Conservation (phyloP, 2,329 filamentous ascomycete species). For the Delphinella strobiligena region DNA sequence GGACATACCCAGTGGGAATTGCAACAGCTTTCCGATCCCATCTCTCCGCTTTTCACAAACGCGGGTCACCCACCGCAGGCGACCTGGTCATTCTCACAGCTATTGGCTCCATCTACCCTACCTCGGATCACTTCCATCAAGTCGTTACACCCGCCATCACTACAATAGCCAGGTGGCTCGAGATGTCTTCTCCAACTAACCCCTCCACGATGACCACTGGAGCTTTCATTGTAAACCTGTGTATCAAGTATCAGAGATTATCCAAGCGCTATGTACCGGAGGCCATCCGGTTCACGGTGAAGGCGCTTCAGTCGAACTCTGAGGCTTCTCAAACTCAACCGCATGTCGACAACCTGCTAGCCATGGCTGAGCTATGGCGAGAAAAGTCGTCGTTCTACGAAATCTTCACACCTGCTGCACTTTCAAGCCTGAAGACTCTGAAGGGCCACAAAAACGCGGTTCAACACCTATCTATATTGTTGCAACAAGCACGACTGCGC, state of each 20-base stretch:
- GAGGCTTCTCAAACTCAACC: conserved; percentile 34
- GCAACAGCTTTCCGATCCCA: conserved; percentile 66
- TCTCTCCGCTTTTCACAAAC: conserved; percentile 44
- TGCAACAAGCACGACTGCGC: conserved; percentile 49
- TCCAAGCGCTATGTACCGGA: conserved; percentile 87
- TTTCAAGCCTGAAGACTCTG: conserved; percentile 20
- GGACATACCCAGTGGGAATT: conserved; percentile 69
- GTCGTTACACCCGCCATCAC: conserved; percentile 85
- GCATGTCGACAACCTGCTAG: conserved; percentile 52
- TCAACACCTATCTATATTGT: conserved; percentile 48
- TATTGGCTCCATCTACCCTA: conserved; percentile 76
- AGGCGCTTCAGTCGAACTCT: conserved; percentile 46
- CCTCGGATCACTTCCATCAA: conserved; percentile 94
- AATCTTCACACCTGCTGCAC: conserved; percentile 54
- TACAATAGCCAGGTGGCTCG: conserved; percentile 71
- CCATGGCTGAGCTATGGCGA: conserved; percentile 61
- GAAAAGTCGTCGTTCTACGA: conserved; percentile 65
- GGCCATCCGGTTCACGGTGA: conserved; percentile 67
- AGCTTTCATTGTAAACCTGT: conserved; percentile 65
- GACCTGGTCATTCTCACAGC: conserved; percentile 78
- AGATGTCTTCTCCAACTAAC: conserved; percentile 56
- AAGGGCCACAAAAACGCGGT: conserved; percentile 35
- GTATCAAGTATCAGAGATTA: conserved; percentile 68
- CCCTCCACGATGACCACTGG: conserved; percentile 60
- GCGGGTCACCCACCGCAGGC: conserved; percentile 46